Conservation (phyloP, 2,329 filamentous ascomycete genomes). For the Epichloe sylvatica region DNA sequence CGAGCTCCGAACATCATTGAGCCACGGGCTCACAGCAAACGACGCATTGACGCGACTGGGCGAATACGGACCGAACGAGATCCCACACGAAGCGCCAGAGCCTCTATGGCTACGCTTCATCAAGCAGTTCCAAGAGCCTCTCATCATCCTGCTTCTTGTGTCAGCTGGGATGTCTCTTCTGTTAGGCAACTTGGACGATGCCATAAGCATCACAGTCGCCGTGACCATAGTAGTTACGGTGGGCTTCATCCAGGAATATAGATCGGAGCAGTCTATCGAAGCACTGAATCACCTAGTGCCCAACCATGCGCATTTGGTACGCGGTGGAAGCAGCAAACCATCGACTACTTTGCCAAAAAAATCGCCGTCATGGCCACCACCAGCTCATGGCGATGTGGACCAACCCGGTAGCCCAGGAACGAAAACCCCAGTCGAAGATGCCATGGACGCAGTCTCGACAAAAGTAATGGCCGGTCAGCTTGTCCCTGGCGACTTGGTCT, state of each 20-base stretch:
- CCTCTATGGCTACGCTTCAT: conserved; percentile 89
- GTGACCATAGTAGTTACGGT: conserved; percentile 95
- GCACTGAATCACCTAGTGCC: conserved; percentile 87
- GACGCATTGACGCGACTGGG: conserved; percentile 70
- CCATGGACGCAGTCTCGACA: conserved; percentile 57
- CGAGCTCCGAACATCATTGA: conserved; percentile 68
- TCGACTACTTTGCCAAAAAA: conserved; percentile 20
- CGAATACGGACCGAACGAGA: conserved; percentile 80
- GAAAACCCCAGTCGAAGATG: conserved; percentile 46
- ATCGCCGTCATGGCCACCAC: conserved; percentile 35
- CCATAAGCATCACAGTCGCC: conserved; percentile 85
- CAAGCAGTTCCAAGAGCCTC: conserved; percentile 91
- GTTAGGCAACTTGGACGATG: conserved; percentile 88
- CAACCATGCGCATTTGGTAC: conserved; percentile 89
- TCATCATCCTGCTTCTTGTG: conserved; percentile 81
- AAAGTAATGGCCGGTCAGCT: conserved; percentile 79
- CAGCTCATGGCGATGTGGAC: conserved; percentile 30
- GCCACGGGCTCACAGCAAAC: conserved; percentile 62
- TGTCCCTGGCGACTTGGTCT: conserved; percentile 81
- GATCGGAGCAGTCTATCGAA: conserved; percentile 94
- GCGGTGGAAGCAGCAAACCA: conserved; percentile 33
- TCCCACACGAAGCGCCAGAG: conserved; percentile 85
- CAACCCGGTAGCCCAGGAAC: conserved; percentile 29
- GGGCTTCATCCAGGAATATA: conserved; percentile 92
- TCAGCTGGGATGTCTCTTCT: conserved; percentile 81